phyloP scores from a whole-genome alignment of 1,284 basidiomycete genomes.

The Puccinia triticina region DNA sequence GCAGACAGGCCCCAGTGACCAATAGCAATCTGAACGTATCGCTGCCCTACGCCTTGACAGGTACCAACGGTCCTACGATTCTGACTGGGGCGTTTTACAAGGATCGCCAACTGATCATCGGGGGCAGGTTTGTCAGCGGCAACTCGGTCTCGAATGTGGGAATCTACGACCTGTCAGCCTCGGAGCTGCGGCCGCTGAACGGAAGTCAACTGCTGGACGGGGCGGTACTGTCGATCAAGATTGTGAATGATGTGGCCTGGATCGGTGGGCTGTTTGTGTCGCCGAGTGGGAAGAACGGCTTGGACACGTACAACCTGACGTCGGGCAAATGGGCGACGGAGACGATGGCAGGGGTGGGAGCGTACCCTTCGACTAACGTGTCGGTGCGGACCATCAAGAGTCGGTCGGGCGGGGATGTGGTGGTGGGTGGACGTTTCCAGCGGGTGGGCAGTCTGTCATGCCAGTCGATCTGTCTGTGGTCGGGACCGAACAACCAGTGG shows the following conservation, averaged over 20 bases:
- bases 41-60: constrained; percentile 62
- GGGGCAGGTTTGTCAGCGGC: constrained; percentile 52
- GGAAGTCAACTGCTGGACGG: constrained; percentile 70
- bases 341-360: constrained; percentile 54
- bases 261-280: constrained; percentile 57
- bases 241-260: constrained; percentile 64
- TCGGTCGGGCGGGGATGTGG: constrained; percentile 61
- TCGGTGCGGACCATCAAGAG: constrained; percentile 35
- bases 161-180: constrained; percentile 70
- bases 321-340: constrained; percentile 54
- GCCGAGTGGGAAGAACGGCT: constrained; percentile 57
- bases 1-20: constrained; percentile 62
- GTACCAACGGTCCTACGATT: constrained; percentile 74
- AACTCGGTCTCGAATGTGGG: constrained; percentile 68
- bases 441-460: constrained; percentile 77
- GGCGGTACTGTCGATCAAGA: constrained; percentile 72
- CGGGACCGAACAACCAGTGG: constrained; percentile 74
- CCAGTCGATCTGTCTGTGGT: constrained; percentile 77
- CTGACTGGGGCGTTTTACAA: constrained; percentile 87
- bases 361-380: constrained; percentile 44
- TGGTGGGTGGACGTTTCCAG: constrained; percentile 83
- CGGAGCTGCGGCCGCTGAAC: constrained; percentile 66
- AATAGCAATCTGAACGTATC: constrained; percentile 58
- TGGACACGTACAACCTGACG: constrained; percentile 52
- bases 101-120: constrained; percentile 62